These are phyloP conservation scores for Phytophthora pisi DNA, from an alignment of 352 stramenopile species.

Conservation along the genomic window DNA sequence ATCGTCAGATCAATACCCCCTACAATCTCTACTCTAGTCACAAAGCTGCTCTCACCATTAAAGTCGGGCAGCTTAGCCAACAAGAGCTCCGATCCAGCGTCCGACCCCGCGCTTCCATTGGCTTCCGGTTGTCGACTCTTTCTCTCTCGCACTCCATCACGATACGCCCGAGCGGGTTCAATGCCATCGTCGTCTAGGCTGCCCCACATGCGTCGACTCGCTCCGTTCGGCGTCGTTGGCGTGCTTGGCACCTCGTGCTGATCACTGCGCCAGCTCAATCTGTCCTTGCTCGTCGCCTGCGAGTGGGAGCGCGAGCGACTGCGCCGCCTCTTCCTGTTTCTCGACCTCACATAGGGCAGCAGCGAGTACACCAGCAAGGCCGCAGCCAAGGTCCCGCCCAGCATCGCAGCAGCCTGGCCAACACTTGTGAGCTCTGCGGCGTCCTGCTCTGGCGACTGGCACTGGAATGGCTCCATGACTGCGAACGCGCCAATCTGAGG, in stretches of 20 bases:
- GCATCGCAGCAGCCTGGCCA: conserved; percentile 27
- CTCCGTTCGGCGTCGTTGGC: conserved; percentile 22
- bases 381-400: conserved; percentile 34
- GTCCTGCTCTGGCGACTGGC: conserved; percentile 3
- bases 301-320: conserved; percentile 20
- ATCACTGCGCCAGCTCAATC: conserved; percentile 6
- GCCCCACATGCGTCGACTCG: conserved; percentile 24
- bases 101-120: conserved; percentile 12
- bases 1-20: conserved; percentile 14
- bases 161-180: conserved; percentile 22
- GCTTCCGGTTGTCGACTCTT: conserved; percentile 14
- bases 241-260: conserved; percentile 13
- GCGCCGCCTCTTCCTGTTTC: conserved; percentile 17
- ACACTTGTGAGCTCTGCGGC: conserved; percentile 13
- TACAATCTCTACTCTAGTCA: background rate
- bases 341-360: conserved; percentile 30
- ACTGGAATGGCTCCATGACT: conserved; percentile 26
- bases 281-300: conserved; percentile 6
- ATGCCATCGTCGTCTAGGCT: conserved; percentile 19
- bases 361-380: conserved; percentile 37
- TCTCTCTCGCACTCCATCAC: conserved; percentile 13
- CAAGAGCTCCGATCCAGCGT: conserved; percentile 33
- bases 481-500: conserved; percentile 28
- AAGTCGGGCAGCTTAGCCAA: conserved; percentile 45
- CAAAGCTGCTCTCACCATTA: conserved; percentile 33